Evolutionary conservation across 179 eudicot genomes (phyloP), one percentile per base, ranked within the genome.

Genomic region (Spergularia azorica): DNA sequence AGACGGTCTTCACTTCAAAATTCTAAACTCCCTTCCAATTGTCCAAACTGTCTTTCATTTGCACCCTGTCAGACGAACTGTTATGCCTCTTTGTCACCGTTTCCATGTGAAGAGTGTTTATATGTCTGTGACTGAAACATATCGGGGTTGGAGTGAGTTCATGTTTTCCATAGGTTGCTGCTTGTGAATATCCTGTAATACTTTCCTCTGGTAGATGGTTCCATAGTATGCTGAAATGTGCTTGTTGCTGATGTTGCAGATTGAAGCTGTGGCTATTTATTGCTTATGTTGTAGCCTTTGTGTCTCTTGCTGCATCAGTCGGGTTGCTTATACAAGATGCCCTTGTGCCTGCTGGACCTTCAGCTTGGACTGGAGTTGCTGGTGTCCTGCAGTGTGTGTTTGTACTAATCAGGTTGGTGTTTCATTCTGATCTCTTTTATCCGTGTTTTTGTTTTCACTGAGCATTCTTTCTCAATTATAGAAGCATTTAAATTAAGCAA

Each of bases 181-280:
- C 70, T 58, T 16, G 9, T 21, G 48, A 70, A 36, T 52, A 26
- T 12, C 13, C 20, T 58, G 54, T 73, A 9, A 56, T 61, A n/a
- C 3, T 56, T 56, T 62, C 39, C 18, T 21, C 10, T 54, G 48
- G 63, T 21, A 52, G 43, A 9, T 43, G 16, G 9, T 0, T n/a
- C 26, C 17, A 9, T 70, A 39, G 4, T 46, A 43, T 70, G 26
- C 73, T 81, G 21, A 81, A 4, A 41, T 36, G 14, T 71, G 61
- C 18, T 16, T 58, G 56, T 64, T 0, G 38, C 17, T 72, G 41
- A 38, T 60, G 39, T 81, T 82, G 79, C 91, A 94, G 98, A 85
- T 85, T 90, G 88, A 94, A 94, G 84, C 96, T 94, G 70, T 94
- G 98, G 97, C 97, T 94, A 78, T 94, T 94, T 77, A 85, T 94